Conservation (phyloP, 805 yeast species). For the Candida ponderosae region DNA sequence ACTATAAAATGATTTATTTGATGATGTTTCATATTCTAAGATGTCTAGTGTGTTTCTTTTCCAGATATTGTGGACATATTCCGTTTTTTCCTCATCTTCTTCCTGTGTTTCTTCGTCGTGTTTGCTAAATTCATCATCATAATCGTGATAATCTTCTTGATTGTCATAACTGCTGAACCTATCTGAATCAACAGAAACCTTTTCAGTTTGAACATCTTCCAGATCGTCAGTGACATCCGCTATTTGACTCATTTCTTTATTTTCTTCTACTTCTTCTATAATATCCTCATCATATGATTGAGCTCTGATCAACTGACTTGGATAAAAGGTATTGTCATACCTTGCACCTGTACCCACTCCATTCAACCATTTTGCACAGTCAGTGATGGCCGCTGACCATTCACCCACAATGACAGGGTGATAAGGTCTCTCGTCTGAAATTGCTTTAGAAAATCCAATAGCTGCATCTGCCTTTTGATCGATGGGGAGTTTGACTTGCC, state of each 20-base stretch:
- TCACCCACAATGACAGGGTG: slow-evolving; percentile 57
- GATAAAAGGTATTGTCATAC: slow-evolving; percentile 39
- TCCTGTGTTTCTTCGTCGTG: neutral
- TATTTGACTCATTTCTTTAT: too few species aligned
- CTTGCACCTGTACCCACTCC: slow-evolving; percentile 65
- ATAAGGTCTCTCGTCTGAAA: slow-evolving; percentile 24
- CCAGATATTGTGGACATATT: neutral
- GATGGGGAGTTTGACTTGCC: slow-evolving; percentile 42
- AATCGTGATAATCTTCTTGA: neutral
- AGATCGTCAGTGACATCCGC: too few species aligned
- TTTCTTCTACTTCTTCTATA: too few species aligned
- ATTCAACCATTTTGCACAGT: slow-evolving; percentile 62
- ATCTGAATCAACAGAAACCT: neutral
- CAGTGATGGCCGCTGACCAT: slow-evolving; percentile 67
- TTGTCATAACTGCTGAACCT: neutral
- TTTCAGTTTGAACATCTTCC: too few species aligned
- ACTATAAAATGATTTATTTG: neutral
- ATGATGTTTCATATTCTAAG: neutral
- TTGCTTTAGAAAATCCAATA: slow-evolving; percentile 23
- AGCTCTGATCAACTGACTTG: slow-evolving; percentile 8
- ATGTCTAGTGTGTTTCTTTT: slow-evolving; percentile 3
- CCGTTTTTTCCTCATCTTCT: too few species aligned
- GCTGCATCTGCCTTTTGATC: slow-evolving; percentile 24
- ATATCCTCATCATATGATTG: neutral
- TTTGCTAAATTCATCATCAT: neutral